phyloP scores from a whole-genome alignment of 139 green algal genomes.

The Edaphochlamys debaryana region DNA sequence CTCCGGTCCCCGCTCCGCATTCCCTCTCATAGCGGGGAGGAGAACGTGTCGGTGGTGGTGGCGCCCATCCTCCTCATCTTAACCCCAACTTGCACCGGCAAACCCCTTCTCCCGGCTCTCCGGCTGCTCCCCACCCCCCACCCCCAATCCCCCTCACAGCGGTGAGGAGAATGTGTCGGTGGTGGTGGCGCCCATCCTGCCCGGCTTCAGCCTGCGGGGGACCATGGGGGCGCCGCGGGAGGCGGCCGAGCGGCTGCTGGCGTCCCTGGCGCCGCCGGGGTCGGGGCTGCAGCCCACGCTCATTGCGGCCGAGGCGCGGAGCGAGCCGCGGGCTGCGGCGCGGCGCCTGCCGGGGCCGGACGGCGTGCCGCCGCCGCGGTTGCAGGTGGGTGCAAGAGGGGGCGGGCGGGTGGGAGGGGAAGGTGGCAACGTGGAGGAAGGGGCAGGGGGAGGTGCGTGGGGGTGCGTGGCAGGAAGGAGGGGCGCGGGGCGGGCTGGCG shows the following conservation, averaged over 20 bases:
- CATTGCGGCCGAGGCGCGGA: not conserved
- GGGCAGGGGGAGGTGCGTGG: no score
- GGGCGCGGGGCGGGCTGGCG: no score
- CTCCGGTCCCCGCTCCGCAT: no score
- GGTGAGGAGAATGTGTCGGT: constrained; percentile 94
- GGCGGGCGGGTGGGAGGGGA: no score
- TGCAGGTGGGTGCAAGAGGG: no score
- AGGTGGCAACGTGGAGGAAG: no score
- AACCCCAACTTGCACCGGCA: no score
- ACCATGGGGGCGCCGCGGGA: constrained; percentile 56
- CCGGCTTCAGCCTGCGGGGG: constrained; percentile 76
- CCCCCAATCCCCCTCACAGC: constrained; percentile 44
- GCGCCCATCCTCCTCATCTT: constrained; percentile 85
- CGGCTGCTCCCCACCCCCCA: no score
- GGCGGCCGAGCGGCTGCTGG: constrained; percentile 62
- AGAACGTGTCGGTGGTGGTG: constrained; percentile 92
- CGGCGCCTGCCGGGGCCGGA: no score
- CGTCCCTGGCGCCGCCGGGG: constrained; percentile 46
- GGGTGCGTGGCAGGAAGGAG: no score
- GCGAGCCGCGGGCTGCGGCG: not conserved
- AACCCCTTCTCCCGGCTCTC: no score
- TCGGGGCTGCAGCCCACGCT: constrained; percentile 8
- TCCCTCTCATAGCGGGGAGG: constrained; percentile 74
- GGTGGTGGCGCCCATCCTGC: constrained; percentile 83
- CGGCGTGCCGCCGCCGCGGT: no score